Evolutionary conservation across 140 eudicot genomes (phyloP).

Genomic region (Cichorium intybus): DNA sequence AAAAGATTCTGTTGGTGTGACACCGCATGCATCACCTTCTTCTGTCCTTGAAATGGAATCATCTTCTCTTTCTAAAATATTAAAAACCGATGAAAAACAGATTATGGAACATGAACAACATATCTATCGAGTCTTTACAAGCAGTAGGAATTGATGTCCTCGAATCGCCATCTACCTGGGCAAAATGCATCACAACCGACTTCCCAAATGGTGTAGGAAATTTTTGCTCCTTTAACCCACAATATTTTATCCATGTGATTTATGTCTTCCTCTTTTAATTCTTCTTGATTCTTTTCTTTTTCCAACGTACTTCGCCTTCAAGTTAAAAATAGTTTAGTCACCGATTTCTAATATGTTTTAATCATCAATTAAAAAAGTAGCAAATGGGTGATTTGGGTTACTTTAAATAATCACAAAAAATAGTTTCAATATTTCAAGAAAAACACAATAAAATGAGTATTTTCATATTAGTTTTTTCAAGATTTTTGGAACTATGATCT

Average conservation of each 20-base stretch:
- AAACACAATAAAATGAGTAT: not conserved
- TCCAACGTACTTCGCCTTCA: slow-evolving; percentile 67
- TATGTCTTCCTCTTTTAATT: slow-evolving; percentile 20
- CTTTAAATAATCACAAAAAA: no score
- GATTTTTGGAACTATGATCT: not conserved
- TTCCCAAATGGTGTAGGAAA: slow-evolving; percentile 71
- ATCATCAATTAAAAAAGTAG: not conserved
- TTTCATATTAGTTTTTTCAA: not conserved
- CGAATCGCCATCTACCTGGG: slow-evolving; percentile 48
- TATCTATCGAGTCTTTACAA: slow-evolving; percentile 72
- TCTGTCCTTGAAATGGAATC: slow-evolving; percentile 49
- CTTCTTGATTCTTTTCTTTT: slow-evolving; percentile 42
- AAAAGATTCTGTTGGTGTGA: slow-evolving; percentile 46
- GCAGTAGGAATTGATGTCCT: slow-evolving; percentile 58
- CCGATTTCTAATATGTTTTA: not conserved
- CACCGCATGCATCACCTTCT: slow-evolving; percentile 56
- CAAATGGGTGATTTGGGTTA: not conserved
- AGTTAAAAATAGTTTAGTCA: not conserved
- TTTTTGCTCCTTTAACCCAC: slow-evolving; percentile 61
- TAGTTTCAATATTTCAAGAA: no score
- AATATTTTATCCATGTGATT: slow-evolving; percentile 63
- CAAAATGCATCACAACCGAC: slow-evolving; percentile 51
- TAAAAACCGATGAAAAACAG: slow-evolving; percentile 6
- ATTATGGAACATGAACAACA: slow-evolving; percentile 71
- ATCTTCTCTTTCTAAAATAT: slow-evolving; percentile 21